These are phyloP conservation scores for Xylariaceae sp. DNA, from an alignment of 2,329 filamentous ascomycete genomes.

Conservation along the genomic window DNA sequence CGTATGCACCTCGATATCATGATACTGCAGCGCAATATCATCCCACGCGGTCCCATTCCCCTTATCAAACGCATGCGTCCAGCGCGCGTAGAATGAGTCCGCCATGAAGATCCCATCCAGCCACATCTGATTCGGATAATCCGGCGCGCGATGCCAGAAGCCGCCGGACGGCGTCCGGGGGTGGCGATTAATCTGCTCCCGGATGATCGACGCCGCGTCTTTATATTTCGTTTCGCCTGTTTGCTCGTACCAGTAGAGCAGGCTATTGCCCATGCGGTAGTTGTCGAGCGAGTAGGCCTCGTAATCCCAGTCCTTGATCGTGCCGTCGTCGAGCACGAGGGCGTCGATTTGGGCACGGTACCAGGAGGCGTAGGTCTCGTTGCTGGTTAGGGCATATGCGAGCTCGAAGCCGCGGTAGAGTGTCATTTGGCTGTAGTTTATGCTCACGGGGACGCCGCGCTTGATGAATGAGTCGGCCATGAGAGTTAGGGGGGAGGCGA, in stretches of 20 bases:
- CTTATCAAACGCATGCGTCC: constrained; percentile 35
- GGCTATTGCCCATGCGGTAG: constrained; percentile 48
- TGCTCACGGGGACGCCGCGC: constrained; percentile 36
- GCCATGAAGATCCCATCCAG: constrained; percentile 52
- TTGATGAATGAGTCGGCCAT: constrained; percentile 46
- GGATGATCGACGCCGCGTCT: constrained; percentile 42
- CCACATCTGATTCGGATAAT: constrained; percentile 46
- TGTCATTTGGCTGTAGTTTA: constrained; percentile 41
- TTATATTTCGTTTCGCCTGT: constrained; percentile 45
- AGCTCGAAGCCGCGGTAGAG: constrained; percentile 44
- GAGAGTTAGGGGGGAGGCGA: constrained; percentile 27
- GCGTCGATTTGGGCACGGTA: constrained; percentile 42
- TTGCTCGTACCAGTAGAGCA: constrained; percentile 45
- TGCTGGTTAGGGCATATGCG: constrained; percentile 39
- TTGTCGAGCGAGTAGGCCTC: constrained; percentile 47
- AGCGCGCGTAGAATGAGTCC: constrained; percentile 40
- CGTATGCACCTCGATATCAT: constrained; percentile 39
- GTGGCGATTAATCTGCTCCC: constrained; percentile 43
- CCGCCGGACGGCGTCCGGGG: constrained; percentile 47
- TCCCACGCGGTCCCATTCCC: constrained; percentile 39
- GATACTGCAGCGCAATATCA: constrained; percentile 40
- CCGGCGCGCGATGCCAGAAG: constrained; percentile 48
- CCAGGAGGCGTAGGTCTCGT: constrained; percentile 41
- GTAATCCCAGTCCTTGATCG: constrained; percentile 42
- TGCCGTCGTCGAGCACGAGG: constrained; percentile 44